Base-by-base conservation (phyloP, 2,329 filamentous ascomycete species). In the Xylaria hypoxylon region DNA sequence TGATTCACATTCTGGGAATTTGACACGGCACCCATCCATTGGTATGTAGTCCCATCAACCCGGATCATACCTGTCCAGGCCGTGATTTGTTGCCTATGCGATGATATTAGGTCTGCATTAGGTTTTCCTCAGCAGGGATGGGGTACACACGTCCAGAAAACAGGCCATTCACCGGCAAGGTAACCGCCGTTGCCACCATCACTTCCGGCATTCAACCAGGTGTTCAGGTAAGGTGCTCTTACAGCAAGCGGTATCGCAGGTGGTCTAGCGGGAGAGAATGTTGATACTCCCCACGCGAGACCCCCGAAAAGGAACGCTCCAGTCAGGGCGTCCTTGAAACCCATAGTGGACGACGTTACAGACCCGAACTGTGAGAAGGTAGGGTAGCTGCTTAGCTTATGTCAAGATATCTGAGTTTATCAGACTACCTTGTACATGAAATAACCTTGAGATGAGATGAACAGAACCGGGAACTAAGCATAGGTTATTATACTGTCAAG, bases 171-270 rank as follows among this genome's bases (percentile, higher is more conserved):
- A 2, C 90, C 90, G 0, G 90, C 86, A 33, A 94, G 82, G 65
- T 90, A 86, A 1, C 89, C 90, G 38, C 89, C 88, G 73, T 90
- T 87, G 10, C 86, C 85, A 24, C 85, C 87, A 75, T 88, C 83
- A 31, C 81, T 86, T 1, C 89, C 89, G 10, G 85, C 88, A 64
- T 86, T 79, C 47, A 90, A 82, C 90, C 90, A 93, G 15, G 88
- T 86, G 75, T 87, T 93, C 17, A 94, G 79, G 71, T 94, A 95
- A 0, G 92, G 92, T 10, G 89, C 90, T 68, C 87, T 89, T 50
- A 94, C 92, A 48, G 91, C 91, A 38, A 95, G 79, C 13, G 92
- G 92, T 31, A 92, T 82, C 1, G 90, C 85, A 17, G 90, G 90
- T 47, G 90, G 90, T 6, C 89, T 84, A 40, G 87, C 85, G 38